Base-by-base conservation (phyloP, 2,329 filamentous ascomycete species). In the Penicillium sp. region DNA sequence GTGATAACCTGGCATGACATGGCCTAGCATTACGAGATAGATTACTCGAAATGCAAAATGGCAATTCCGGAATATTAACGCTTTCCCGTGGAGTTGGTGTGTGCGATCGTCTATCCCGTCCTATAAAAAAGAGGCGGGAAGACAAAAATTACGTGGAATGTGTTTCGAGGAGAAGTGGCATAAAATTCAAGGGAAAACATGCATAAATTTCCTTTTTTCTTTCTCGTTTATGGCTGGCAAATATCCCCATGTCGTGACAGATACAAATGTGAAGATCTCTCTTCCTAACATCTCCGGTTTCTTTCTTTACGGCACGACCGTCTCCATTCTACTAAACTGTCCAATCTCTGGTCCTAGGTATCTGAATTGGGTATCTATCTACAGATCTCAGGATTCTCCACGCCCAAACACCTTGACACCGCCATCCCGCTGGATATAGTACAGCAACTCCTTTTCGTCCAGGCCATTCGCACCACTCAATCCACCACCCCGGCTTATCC, bases 391-490 rank as follows among this genome's bases (percentile, higher is more conserved):
- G 63, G 74, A 84, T 70, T 88, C 85, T 6, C 93, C 92, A 70
- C 92, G 84, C 70, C 91, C 90, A 80, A 96, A 97, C 8, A 96
- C 90, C 68, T 81, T 89, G 24, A 92, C 90, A 22, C 84, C 84
- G 1, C 91, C 91, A 77, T 96, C 92, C 10, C 86, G 85, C 52
- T 86, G 85, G 29, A 96, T 86, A 69, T 90, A 86, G 77, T 96
- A 97, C 70, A 97, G 69, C 68, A 90, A 83, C 76, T 97, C 93
- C 60, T 81, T 86, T 65, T 90, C 83, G 50, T 76, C 74, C 62
- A 75, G 61, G 26, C 59, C 66, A 16, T 65, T 65, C 5, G 66
- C 61, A 45, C 63, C 56, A 43, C 70, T 77, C 63, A 67, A 71
- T 39, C 68, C 74, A 16, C 77, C 79, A 3, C 87, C 87, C 45